phyloP scores from a whole-genome alignment of 2,329 filamentous ascomycete species.

The Seiridium cupressi region DNA sequence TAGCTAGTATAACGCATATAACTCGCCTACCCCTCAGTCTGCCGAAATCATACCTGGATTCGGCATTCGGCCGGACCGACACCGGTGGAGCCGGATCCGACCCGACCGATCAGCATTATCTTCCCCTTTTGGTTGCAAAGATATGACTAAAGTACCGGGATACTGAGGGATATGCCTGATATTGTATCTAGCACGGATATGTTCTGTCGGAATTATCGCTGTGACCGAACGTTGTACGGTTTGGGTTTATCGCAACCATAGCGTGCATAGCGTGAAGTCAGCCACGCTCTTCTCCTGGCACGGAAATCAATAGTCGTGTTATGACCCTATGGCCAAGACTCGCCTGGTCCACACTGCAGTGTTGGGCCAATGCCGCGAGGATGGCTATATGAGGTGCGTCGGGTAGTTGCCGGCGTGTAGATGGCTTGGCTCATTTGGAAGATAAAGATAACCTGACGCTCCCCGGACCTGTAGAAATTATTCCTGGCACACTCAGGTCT shows the following conservation, averaged over 20 bases:
- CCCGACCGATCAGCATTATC: background rate
- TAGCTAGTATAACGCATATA: background rate
- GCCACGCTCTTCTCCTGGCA: too few species aligned
- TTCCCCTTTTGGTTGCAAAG: background rate
- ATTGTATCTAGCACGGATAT: background rate
- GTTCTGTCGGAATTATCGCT: too few species aligned
- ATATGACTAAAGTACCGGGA: background rate
- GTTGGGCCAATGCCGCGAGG: background rate
- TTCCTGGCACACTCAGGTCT: too few species aligned
- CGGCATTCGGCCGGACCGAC: constrained; percentile 1
- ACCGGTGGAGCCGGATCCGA: background rate
- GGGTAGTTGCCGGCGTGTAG: background rate
- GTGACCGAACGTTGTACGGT: too few species aligned
- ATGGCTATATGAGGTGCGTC: background rate
- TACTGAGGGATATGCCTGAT: background rate
- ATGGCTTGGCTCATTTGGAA: background rate
- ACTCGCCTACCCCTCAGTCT: background rate
- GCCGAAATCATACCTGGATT: background rate
- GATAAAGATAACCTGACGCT: background rate
- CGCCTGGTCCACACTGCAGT: background rate
- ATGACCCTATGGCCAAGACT: background rate
- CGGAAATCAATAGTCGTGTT: background rate
- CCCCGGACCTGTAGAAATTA: too few species aligned
- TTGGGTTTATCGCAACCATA: too few species aligned
- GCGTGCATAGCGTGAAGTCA: too few species aligned